These are phyloP conservation scores for Microstroma glucosiphilum DNA, from an alignment of 1,284 basidiomycete species.

Conservation along the genomic window DNA sequence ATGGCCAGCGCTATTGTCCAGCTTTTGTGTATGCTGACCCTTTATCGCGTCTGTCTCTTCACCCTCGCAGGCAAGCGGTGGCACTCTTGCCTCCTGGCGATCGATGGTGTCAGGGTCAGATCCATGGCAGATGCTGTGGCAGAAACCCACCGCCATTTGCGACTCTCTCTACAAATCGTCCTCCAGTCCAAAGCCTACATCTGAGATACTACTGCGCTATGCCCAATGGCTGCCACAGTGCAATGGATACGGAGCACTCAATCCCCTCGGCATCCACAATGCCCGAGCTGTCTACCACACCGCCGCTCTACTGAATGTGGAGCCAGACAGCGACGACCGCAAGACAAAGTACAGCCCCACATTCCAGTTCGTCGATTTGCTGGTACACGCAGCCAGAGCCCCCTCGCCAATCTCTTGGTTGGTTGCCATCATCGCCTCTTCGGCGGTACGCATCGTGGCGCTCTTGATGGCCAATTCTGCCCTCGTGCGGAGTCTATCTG, in stretches of 20 bases:
- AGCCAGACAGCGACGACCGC: constrained; percentile 10
- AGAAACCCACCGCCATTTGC: not conserved
- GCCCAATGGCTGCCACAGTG: constrained; percentile 4
- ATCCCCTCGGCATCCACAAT: constrained; percentile 11
- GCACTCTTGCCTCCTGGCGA: not conserved
- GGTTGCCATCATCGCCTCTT: not conserved
- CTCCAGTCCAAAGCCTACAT: not conserved
- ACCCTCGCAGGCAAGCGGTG: not conserved
- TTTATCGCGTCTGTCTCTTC: not conserved
- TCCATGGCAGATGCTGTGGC: not conserved
- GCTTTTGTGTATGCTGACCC: not conserved
- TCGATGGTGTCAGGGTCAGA: not conserved
- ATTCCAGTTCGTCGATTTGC: constrained; percentile 5
- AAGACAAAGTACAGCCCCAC: constrained; percentile 9
- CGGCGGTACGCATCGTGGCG: not conserved
- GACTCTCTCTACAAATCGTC: not conserved
- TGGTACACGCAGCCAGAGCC: not conserved
- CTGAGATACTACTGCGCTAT: not conserved
- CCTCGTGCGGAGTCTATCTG: not conserved
- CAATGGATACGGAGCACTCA: constrained; percentile 3
- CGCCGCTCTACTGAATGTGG: constrained; percentile 36
- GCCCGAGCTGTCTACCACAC: constrained; percentile 12
- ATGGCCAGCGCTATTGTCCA: not conserved
- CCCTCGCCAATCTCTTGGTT: not conserved
- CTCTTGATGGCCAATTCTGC: not conserved